Base-by-base conservation (phyloP, 352 stramenopile species). In the Phytophthora citrophthora region DNA sequence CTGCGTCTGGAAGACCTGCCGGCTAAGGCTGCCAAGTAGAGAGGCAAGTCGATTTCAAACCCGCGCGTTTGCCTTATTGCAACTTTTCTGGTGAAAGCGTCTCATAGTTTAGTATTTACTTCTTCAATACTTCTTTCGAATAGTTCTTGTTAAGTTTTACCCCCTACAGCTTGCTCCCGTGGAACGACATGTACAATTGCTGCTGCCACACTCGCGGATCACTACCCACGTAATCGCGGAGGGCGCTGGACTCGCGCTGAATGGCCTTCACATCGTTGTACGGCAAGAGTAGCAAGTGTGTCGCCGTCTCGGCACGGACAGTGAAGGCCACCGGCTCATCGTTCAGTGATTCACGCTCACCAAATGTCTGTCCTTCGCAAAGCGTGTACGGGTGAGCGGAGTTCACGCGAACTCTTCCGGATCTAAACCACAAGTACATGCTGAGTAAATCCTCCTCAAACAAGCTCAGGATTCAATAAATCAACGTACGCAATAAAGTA, bases 251-350 rank as follows among this genome's bases (percentile, higher is more conserved):
- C 12, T 82, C 56, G 18, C 71, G 58, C 51, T 86, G 72, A 44
- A 90, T 64, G 32, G 74, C 67, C 52, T 79, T 74, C 31, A 91
- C 68, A 31, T 95, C 85, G n/a, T 68, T 72, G 52, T 76, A 81
- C 13, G 77, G 79, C 11, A 95, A 54, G 26, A 92, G 47, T 15
- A 95, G 66, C 53, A 94, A 69, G 58, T 93, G 80, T 40, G 83
- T 90, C 11, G 68, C 60, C 5, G 64, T 76, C 44, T 84, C 68
- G 0, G 85, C 82, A 12, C 62, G 63, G 8, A 91, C 63, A 5
- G 78, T 93, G 64, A 86, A 95, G 9, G 85, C 76, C 13, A 93
- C 78, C 10, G 87, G 87, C 53, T 95, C 87, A 43, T 87, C 73
- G 11, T 83, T 80, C 16, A 92, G 54, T 13, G 90, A 77, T 62